A percentile compares a stretch with the other conserved stretches of the same genome.
Evolutionary conservation across 2,329 filamentous ascomycete species (phyloP).

Genomic region (Ophiostoma tasmaniense): DNA sequence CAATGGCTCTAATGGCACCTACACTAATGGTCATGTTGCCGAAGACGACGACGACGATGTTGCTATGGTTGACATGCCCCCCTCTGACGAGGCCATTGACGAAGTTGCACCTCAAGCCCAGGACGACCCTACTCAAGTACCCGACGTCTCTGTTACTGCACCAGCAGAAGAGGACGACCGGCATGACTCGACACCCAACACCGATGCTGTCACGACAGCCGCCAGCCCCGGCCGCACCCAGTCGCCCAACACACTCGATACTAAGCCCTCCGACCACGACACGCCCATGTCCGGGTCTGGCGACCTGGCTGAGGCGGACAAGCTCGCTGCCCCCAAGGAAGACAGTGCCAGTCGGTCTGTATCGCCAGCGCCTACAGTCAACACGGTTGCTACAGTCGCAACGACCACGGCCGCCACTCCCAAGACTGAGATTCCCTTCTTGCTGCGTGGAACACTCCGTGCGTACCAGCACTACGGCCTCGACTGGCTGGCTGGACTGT

Average conservation of each 20-base stretch:
- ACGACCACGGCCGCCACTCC: slow-evolving; percentile 22
- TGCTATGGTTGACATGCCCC: slow-evolving; percentile 23
- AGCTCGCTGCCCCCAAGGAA: not conserved
- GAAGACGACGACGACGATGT: slow-evolving; percentile 21
- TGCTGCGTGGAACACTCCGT: slow-evolving; percentile 79
- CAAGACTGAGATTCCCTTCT: slow-evolving; percentile 68
- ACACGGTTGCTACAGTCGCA: not conserved
- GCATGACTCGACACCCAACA: slow-evolving; percentile 31
- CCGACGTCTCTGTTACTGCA: not conserved
- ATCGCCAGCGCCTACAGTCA: slow-evolving; percentile 24
- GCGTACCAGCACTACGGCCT: slow-evolving; percentile 97
- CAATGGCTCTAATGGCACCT: not conserved
- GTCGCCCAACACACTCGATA: slow-evolving; percentile 42
- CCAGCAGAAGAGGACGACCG: not conserved
- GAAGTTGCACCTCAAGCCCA: not conserved
- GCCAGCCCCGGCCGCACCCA: slow-evolving; percentile 38
- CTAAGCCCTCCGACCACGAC: slow-evolving; percentile 43
- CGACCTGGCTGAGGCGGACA: not conserved
- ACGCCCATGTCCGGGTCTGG: slow-evolving; percentile 23
- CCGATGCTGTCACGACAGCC: slow-evolving; percentile 35
- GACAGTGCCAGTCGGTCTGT: slow-evolving; percentile 28
- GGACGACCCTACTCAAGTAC: not conserved
- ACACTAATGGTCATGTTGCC: slow-evolving; percentile 24
- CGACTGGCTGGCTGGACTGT: slow-evolving; percentile 91
- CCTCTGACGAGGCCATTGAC: not conserved